Base-by-base conservation (phyloP, 371 early-diverging fungal genomes). In the Chytridium lagenaria region DNA sequence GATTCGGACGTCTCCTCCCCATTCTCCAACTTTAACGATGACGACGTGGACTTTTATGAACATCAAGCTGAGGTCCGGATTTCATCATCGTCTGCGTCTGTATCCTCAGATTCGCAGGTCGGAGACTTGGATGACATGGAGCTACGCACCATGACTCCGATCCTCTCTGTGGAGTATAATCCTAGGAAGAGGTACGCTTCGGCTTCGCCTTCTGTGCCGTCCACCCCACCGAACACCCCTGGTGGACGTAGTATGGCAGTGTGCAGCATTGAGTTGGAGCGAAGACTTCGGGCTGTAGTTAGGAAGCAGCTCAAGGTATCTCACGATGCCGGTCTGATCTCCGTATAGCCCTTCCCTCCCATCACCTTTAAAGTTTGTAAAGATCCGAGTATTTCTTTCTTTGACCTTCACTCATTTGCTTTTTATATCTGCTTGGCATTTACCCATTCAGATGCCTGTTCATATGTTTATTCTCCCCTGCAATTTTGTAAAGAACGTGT, bases 211-310 rank as follows among this genome's bases (percentile, higher is more conserved):
- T n/a, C 55, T 52, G 12, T 10, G 5, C 55, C 55, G 7, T 22
- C 12, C n/a, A 52, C 55, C 5, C 55, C 55, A 15, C 55, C 55
- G n/a, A 52, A 52, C 55, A 52, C 55, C 16, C 55, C 55, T 52
- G 55, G 55, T 5, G 23, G 55, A 26, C 7, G n/a, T 5, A 52
- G 55, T 52, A n/a, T 22, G 16, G 16, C 55, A 5, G 55, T 52
- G 7, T 52, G 55, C 26, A 10, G 55, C n/a, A 5, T 52, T 12
- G 55, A 52, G 55, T 26, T 52, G 55, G 55, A 52, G 5, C 12
- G 23, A 26, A 52, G 26, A 23, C 26, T 52, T 12, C 12, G 55
- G 26, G 55, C 12, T 52, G 55, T 52, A 5, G 55, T 52, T 10
- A 52, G 55, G 26, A 52, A 52, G 26, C 55, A 52, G 55, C 12